These are phyloP conservation scores for Pharus latifolius DNA, from an alignment of 176 grass and related monocot genomes.

Conservation along the genomic window DNA sequence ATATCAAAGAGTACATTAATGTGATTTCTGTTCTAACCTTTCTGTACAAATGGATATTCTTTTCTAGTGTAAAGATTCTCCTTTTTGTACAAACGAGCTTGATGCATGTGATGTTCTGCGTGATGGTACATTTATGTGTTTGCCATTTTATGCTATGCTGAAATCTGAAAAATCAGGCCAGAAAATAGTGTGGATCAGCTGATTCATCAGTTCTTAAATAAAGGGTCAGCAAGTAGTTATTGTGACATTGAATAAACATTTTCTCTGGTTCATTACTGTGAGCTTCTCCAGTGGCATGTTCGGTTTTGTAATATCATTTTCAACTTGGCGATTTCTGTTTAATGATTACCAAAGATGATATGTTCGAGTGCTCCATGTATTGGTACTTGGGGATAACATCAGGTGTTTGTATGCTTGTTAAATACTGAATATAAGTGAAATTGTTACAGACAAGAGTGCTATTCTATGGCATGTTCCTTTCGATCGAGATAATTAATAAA, in stretches of 20 bases:
- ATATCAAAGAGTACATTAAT: too few relatives aligned
- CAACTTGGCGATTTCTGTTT: neutral
- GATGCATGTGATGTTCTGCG: neutral
- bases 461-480: too few relatives aligned
- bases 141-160: neutral
- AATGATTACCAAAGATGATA: neutral
- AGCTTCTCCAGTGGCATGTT: neutral
- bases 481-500: too few relatives aligned
- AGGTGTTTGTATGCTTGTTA: neutral
- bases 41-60: too few relatives aligned
- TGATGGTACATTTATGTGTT: neutral
- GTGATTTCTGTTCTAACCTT: too few relatives aligned
- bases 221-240: neutral
- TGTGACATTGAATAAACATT: neutral
- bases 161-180: neutral
- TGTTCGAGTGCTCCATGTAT: neutral
- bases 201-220: neutral
- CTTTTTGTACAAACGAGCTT: neutral
- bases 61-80: neutral
- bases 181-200: neutral
- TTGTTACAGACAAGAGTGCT: too few relatives aligned
- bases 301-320: neutral
- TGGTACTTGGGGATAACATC: neutral
- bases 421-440: neutral
- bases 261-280: neutral